Evolutionary conservation across 495 filamentous ascomycete genomes (phyloP).

Genomic region (Friedmanniomyces endolithicus): DNA sequence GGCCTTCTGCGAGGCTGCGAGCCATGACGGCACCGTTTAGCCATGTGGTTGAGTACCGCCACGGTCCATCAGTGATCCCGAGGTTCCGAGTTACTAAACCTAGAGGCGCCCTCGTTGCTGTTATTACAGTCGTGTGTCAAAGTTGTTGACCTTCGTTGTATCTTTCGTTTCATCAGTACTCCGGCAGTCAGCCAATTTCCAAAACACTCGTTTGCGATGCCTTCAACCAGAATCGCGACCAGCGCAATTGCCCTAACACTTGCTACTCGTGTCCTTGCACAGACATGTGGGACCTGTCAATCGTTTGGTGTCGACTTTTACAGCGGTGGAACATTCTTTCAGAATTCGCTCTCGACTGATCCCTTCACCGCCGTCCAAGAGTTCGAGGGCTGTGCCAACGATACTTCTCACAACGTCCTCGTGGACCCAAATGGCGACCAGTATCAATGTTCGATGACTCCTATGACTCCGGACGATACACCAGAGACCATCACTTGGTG

Average conservation of each 20-base stretch:
- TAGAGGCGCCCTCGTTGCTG: not conserved
- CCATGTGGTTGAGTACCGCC: not conserved
- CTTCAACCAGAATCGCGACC: not conserved
- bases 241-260: not conserved
- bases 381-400: conserved; percentile 26
- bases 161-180: not conserved
- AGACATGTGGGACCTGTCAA: conserved; percentile 10
- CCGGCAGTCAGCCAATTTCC: not conserved
- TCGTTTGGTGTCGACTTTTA: conserved; percentile 30
- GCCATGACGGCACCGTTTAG: not conserved
- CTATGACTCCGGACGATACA: conserved; percentile 24
- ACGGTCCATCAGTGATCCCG: not conserved
- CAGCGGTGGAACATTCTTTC: conserved; percentile 27
- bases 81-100: not conserved
- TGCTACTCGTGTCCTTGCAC: not conserved
- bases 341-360: conserved; percentile 25
- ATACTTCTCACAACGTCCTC: conserved; percentile 27
- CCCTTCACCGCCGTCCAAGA: conserved; percentile 23
- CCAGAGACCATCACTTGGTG: conserved; percentile 26
- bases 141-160: not conserved
- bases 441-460: conserved; percentile 24
- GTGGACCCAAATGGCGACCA: conserved; percentile 28
- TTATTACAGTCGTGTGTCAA: not conserved
- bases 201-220: not conserved
- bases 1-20: not conserved